These are phyloP conservation scores for Fusarium lyarnte DNA, from an alignment of 2,329 filamentous ascomycete genomes.

Conservation along the genomic window DNA sequence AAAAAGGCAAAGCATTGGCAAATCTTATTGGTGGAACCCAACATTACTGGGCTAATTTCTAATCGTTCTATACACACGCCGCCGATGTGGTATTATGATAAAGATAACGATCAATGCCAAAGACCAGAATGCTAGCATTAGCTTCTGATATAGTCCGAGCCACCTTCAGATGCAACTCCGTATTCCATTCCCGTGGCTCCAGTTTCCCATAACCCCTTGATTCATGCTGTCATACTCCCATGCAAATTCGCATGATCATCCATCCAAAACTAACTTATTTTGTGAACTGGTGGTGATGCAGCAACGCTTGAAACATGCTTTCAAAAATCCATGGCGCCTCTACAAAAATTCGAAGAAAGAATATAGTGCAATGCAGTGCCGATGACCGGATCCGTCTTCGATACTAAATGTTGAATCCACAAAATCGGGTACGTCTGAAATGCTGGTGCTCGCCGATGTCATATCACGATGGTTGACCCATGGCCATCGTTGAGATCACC, in stretches of 20 bases:
- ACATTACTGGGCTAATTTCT: constrained; percentile 25
- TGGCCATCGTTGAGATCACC: constrained; percentile 4
- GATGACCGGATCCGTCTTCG: constrained; percentile 39
- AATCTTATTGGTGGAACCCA: constrained; percentile 20
- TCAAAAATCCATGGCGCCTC: constrained; percentile 45
- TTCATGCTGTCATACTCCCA: constrained; percentile 43
- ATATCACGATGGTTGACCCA: constrained; percentile 23
- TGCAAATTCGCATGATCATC: constrained; percentile 41
- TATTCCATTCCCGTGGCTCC: constrained; percentile 37
- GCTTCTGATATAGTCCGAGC: constrained; percentile 29
- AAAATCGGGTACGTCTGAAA: constrained; percentile 17
- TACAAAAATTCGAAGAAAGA: constrained; percentile 46
- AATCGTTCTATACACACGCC: constrained; percentile 35
- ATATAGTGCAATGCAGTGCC: constrained; percentile 44
- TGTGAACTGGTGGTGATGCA: constrained; percentile 43
- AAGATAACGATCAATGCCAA: constrained; percentile 35
- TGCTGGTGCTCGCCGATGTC: constrained; percentile 8
- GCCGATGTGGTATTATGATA: constrained; percentile 36
- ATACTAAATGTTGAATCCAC: constrained; percentile 34
- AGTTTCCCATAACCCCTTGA: constrained; percentile 37
- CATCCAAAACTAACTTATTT: constrained; percentile 38
- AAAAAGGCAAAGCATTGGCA: background rate
- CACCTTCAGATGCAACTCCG: constrained; percentile 42
- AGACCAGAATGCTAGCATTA: constrained; percentile 28
- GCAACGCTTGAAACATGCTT: constrained; percentile 52